Base-by-base conservation (phyloP, 2,329 filamentous ascomycete species). In the Drechslerella coelobrocha region DNA sequence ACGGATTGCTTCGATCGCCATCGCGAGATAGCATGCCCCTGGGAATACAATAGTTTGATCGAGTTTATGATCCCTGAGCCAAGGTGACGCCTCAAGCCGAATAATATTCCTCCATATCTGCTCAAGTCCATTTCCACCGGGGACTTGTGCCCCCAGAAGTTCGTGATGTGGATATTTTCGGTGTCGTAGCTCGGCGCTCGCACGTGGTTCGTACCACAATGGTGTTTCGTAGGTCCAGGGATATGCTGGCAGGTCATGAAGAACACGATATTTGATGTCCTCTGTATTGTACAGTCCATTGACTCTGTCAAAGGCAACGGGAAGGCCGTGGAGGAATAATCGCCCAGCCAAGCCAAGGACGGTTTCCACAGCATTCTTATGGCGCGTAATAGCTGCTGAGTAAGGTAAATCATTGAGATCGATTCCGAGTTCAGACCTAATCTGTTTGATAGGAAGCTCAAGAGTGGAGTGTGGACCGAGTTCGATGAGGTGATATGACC, bases 1-100 rank as follows among this genome's bases (percentile, higher is more conserved):
- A 12, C 61, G 37, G 5, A 59, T 23, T 1, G 81, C 81, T 72
- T 82, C 81, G 0, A 79, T 78, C 1, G 78, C 79, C 77, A 83
- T 81, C 6, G 78, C 75, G 0, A 83, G 57, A 62, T 81, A 83
- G 0, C 77, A 81, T 0, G 82, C 79, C 1, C 73, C 78, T 0
- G 83, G 82, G 41, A 81, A 81, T 0, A 84, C 74, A 1, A 80
- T 73, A 3, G 79, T 74, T 0, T 75, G 75, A 1, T 78, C 75
- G 0, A 84, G 68, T 21, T 75, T 53, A 47, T 85, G 82, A 48
- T 82, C 80, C 0, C 73, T 71, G 1, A 84, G 57, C 83, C 83
- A 85, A 0, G 81, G 78, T 0, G 79, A 63, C 24, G 83, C 78
- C 0, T 76, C 75, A 0, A 80, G 61, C 1, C 76, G 74, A 0